Evolutionary conservation across 495 filamentous ascomycete species (phyloP), one percentile per base, ranked within the genome.

Genomic region (Neurospora sp.): DNA sequence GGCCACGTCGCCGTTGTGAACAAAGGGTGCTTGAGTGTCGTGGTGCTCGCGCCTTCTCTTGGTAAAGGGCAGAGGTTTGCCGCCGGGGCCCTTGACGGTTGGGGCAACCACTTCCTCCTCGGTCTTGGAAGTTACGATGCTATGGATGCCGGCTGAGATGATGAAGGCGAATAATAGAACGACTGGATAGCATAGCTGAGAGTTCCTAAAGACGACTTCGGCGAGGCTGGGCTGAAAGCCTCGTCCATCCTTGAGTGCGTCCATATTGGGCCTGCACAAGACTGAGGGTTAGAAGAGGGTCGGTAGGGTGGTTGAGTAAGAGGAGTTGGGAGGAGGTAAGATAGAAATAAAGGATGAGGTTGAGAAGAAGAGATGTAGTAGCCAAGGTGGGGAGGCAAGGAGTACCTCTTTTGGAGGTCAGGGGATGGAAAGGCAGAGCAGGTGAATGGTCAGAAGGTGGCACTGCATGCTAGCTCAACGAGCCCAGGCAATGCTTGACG

Each of bases 41-140:
- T 78, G 75, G 41, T 82, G 77, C 69, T 81, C 76, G 48, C 80
- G 77, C 78, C 83, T 85, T 73, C 79, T 81, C 74, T 85, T 86
- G 73, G 84, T 87, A 70, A 86, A 78, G 40, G 94, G 93, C 31
- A 97, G 83, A 18, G 92, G 92, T 78, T 94, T 93, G 70, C 94
- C 94, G 42, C 92, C 93, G 0, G 93, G 94, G 16, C 94, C 93
- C 69, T 48, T 81, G 70, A 79, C 79, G 40, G 78, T 79, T 37
- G 84, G 81, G 11, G 72, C 73, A 68, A 80, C 77, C 22, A 83
- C 73, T 73, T 83, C 80, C 40, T 84, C 83, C 71, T 83, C 83
- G n/a, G 78, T 81, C 70, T 79, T 81, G 48, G 84, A 81, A 40
- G 76, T 82, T 80, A 83, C 76, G 40, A 86, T 79, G 71, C 82